These are phyloP conservation scores for Trametes punicea DNA, from an alignment of 768 basidiomycete species.

Conservation along the genomic window DNA sequence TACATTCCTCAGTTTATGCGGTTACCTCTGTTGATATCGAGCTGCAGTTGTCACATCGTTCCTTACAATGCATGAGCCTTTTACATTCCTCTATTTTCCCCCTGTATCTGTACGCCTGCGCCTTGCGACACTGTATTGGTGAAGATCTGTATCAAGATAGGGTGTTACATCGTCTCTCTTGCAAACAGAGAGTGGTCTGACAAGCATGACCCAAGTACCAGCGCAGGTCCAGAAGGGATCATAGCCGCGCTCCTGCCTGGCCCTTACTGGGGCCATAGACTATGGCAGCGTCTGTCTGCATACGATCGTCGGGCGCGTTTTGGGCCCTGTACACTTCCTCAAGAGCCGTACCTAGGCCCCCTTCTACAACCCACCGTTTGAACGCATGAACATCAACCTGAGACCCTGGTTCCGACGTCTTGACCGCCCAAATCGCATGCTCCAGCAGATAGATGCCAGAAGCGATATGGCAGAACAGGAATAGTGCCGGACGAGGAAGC, in stretches of 20 bases:
- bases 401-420: constrained; percentile 23
- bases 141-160: background rate
- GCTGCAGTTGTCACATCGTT: constrained; percentile 22
- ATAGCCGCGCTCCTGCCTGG: background rate
- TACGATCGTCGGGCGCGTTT: background rate
- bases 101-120: constrained; percentile 30
- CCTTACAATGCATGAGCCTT: constrained; percentile 11
- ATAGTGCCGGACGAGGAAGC: constrained; percentile 54
- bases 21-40: background rate
- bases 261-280: constrained; percentile 13
- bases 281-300: constrained; percentile 14
- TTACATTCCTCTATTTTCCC: background rate
- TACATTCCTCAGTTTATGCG: background rate
- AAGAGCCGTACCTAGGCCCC: constrained; percentile 31
- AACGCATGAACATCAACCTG: constrained; percentile 52
- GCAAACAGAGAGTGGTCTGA: background rate
- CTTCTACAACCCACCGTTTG: constrained; percentile 46
- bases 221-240: background rate
- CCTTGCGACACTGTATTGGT: constrained; percentile 58
- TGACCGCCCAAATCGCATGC: constrained; percentile 61
- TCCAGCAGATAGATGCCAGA: constrained; percentile 60
- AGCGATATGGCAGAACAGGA: constrained; percentile 53
- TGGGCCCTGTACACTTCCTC: constrained; percentile 26
- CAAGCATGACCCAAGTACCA: too few species aligned
- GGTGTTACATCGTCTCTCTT: background rate